Evolutionary conservation across 805 yeast genomes (phyloP), one percentile per base, ranked within the genome.

Genomic region (Candida pseudofarinosa): DNA sequence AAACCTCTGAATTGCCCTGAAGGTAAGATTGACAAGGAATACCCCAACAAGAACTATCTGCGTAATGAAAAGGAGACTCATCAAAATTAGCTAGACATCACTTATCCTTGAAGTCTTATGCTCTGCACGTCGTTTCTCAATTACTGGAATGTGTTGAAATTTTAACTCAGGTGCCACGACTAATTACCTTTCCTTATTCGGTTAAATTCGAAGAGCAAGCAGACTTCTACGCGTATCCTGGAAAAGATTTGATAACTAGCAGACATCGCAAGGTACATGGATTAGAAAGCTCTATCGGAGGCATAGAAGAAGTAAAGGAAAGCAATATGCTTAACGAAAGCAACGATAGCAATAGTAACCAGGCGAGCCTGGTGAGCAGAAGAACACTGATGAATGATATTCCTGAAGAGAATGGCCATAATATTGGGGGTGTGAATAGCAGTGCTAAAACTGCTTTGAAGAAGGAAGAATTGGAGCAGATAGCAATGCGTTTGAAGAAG

Each of bases 381-480:
- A 35, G 42, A 19, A 10, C 28, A 23, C 28, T 7, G 28, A 23
- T 23, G 10, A 6, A 23, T 7, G 28, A 23, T 23, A 23, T 23
- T 23, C 28, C 10, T 6, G 28, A 23, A 23, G 28, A 23, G 28
- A 23, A 23, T 10, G 28, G 28, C 6, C 10, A 23, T 10, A 23
- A 23, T 23, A 23, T 23, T 6, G 26, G 23, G 10, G 28, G 28
- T 19, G 12, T 15, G 4, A 30, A 37, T 4, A 13, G 12, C 15
- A 44, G 41, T 40, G 56, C 58, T 13, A 67, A 67, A 46, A 62
- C 73, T 4, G 64, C 71, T 17, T 58, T 70, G 51, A 62, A 62
- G 45, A 70, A 70, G 50, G 76, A 69, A 43, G 76, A 70, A 45
- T 55, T 70, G 45, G 76, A 70, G 51, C 62, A 66, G 40, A 70